Percentiles rank a stretch among this genome's conserved stretches.
phyloP scores from a whole-genome alignment of 108 stramenopile genomes.

The Parmales sp. region DNA sequence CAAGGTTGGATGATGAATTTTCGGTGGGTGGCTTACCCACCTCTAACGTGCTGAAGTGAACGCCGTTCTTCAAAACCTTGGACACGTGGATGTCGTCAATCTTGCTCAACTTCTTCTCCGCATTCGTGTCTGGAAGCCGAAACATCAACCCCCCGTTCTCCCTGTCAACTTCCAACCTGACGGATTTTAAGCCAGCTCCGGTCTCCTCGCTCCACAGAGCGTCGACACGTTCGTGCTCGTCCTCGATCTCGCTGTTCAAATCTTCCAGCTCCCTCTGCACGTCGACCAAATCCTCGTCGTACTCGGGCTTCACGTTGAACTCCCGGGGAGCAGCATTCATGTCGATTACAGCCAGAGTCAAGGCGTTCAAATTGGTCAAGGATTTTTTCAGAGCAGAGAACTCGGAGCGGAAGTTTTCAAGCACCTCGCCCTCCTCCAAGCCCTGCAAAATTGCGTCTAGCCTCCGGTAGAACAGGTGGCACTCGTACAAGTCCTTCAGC shows the following conservation, averaged over 20 bases:
- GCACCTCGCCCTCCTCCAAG: conserved; percentile 3
- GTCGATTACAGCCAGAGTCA: conserved; percentile 59
- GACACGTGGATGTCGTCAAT: conserved; percentile 47
- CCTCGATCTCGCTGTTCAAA: conserved; percentile 51
- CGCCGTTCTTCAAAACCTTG: conserved; percentile 82
- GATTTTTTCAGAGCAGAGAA: not conserved
- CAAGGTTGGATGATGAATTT: too few relatives aligned
- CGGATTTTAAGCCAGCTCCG: conserved; percentile 33
- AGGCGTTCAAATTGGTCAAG: conserved; percentile 26
- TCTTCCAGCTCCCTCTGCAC: conserved; percentile 52
- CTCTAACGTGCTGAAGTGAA: conserved; percentile 74
- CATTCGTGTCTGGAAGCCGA: conserved; percentile 63
- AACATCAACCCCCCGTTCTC: conserved; percentile 53
- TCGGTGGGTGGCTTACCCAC: too few relatives aligned
- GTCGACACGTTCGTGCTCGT: conserved; percentile 50
- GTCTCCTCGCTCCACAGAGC: conserved; percentile 44
- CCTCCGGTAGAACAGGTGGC: conserved; percentile 51
- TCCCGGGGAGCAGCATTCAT: conserved; percentile 72
- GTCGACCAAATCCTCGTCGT: conserved; percentile 54
- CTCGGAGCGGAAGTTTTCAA: not conserved
- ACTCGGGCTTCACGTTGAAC: conserved; percentile 56
- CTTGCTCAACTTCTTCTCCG: conserved; percentile 40
- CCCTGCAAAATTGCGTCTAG: conserved; percentile 8
- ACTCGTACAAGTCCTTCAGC: conserved; percentile 16
- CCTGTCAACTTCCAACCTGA: conserved; percentile 52